Evolutionary conservation across 441 rosid species (phyloP).

Genomic region (Daphne laureola): DNA sequence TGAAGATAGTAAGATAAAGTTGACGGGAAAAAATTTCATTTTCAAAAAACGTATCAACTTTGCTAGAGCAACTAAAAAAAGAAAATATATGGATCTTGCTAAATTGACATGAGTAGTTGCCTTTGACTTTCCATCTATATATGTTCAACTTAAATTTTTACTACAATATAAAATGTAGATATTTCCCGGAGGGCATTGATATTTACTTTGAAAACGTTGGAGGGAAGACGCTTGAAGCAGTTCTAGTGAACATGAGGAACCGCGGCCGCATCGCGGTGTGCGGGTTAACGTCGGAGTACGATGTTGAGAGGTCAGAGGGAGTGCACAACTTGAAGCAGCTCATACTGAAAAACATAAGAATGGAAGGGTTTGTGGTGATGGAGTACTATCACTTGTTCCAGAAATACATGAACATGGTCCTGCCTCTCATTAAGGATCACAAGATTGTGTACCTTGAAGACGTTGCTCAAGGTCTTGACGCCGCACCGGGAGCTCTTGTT

Average conservation of each 20-base stretch:
- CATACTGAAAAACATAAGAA: not conserved
- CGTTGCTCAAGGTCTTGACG: not conserved
- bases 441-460: not conserved
- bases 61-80: no score
- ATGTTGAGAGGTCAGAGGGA: not conserved
- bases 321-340: not conserved
- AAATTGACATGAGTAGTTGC: no score
- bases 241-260: not conserved
- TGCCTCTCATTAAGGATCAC: not conserved
- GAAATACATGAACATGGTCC: not conserved
- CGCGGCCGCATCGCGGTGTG: constrained; percentile 3
- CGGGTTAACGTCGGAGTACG: constrained; percentile 1
- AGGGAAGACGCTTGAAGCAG: not conserved
- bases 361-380: not conserved
- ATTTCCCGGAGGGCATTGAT: constrained; percentile 3
- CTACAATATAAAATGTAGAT: not conserved
- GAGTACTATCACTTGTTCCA: not conserved
- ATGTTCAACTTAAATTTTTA: no score
- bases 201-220: constrained; percentile 2
- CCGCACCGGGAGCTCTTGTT: not conserved
- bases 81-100: no score
- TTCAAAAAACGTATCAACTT: no score
- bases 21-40: no score
- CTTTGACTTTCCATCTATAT: no score
- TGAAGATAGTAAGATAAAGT: no score